phyloP scores from a whole-genome alignment of 768 basidiomycete species.

The Suillus occidentalis region DNA sequence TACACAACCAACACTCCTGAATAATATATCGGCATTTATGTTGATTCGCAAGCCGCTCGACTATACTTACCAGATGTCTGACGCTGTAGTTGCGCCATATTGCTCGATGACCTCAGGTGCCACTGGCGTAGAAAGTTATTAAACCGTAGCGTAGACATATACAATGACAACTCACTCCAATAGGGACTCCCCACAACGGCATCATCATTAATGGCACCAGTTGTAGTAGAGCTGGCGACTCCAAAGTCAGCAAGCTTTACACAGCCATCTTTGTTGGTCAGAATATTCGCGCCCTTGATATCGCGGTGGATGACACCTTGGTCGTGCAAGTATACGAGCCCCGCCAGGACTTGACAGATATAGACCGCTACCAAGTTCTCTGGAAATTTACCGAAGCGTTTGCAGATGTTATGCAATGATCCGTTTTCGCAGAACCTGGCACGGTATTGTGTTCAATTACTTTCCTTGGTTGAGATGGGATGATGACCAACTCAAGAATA shows the following conservation, averaged over 20 bases:
- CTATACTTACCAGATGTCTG: constrained; percentile 84
- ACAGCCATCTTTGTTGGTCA: constrained; percentile 97
- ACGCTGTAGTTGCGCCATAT: constrained; percentile 93
- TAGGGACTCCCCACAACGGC: constrained; percentile 98
- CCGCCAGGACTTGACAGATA: constrained; percentile 94
- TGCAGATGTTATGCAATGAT: constrained; percentile 91
- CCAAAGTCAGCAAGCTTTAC: constrained; percentile 99
- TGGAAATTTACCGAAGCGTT: constrained; percentile 98
- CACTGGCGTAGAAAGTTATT: constrained; percentile 50
- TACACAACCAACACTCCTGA: constrained; percentile 89
- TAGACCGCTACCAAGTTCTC: constrained; percentile 96
- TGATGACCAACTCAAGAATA: constrained; percentile 77
- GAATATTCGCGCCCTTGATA: constrained; percentile 98
- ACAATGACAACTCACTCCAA: constrained; percentile 71
- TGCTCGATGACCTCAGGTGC: constrained; percentile 99
- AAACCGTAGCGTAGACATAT: constrained; percentile 8
- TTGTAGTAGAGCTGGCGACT: constrained; percentile 80
- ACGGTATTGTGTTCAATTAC: constrained; percentile 7
- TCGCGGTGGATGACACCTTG: constrained; percentile 96
- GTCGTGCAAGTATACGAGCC: constrained; percentile 92
- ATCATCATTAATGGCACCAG: constrained; percentile 75
- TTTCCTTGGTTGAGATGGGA: background rate
- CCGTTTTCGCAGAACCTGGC: constrained; percentile 94
- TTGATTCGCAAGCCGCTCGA: background rate
- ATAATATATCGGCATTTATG: constrained; percentile 8